These are phyloP conservation scores for Blastocladiella emersonii DNA, from an alignment of 371 early-diverging fungal genomes.

Conservation along the genomic window DNA sequence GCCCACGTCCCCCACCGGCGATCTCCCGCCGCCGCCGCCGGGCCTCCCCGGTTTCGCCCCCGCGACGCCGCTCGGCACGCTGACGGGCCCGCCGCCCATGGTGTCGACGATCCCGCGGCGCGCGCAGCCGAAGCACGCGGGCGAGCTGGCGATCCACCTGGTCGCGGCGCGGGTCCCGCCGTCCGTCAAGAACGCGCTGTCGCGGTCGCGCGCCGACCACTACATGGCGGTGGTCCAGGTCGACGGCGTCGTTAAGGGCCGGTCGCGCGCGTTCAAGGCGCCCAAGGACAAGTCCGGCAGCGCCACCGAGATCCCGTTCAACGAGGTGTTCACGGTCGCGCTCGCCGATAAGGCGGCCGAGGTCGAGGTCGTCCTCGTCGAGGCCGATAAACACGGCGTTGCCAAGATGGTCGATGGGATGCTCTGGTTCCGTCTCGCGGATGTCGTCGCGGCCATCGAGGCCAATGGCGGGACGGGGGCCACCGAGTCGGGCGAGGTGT, in stretches of 20 bases:
- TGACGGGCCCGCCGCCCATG: not conserved
- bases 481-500: slow-evolving; percentile 16
- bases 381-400: slow-evolving; percentile 42
- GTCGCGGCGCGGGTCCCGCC: slow-evolving; percentile 45
- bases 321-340: slow-evolving; percentile 64
- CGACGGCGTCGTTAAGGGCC: slow-evolving; percentile 44
- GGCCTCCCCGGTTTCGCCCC: not conserved
- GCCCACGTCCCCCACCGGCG: not conserved
- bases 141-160: slow-evolving; percentile 50
- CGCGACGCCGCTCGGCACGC: not conserved
- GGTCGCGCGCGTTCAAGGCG: slow-evolving; percentile 17
- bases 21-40: not conserved
- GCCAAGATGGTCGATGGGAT: slow-evolving; percentile 54
- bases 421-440: slow-evolving; percentile 64
- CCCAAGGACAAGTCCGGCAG: slow-evolving; percentile 48
- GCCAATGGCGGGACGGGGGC: slow-evolving; percentile 30
- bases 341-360: slow-evolving; percentile 74
- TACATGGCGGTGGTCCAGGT: slow-evolving; percentile 62
- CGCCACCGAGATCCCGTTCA: slow-evolving; percentile 38
- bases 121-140: slow-evolving; percentile 31
- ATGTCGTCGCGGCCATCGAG: slow-evolving; percentile 60
- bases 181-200: slow-evolving; percentile 16
- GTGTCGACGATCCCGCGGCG: not conserved
- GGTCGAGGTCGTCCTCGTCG: slow-evolving; percentile 70
- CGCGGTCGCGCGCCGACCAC: slow-evolving; percentile 32